phyloP scores from a whole-genome alignment of 2,329 filamentous ascomycete species.

The Colletotrichum plurivorum region DNA sequence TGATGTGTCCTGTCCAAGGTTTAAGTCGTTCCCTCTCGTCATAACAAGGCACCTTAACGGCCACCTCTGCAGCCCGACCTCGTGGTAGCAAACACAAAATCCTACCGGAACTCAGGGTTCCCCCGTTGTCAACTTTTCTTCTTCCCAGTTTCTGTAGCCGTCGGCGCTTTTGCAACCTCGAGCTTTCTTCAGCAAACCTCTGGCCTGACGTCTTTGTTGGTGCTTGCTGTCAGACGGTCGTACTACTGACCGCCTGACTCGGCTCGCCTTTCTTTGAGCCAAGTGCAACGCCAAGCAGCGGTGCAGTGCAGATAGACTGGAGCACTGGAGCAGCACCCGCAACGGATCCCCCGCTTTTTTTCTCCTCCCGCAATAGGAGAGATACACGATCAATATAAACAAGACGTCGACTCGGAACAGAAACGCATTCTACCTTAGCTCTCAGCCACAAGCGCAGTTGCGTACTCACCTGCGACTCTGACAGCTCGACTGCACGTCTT shows the following conservation, averaged over 20 bases:
- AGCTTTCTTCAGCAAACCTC: not conserved
- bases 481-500: constrained; percentile 29
- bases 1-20: constrained; percentile 9
- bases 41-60: constrained; percentile 12
- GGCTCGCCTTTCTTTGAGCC: constrained; percentile 13
- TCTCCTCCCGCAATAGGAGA: constrained; percentile 17
- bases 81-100: constrained; percentile 26
- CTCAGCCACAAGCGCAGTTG: constrained; percentile 35
- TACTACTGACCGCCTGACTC: constrained; percentile 9
- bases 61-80: constrained; percentile 31
- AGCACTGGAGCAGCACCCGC: not conserved
- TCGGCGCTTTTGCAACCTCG: not conserved
- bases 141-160: not conserved
- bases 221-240: not conserved
- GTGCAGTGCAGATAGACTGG: too few relatives aligned
- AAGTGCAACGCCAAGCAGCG: not conserved
- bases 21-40: constrained; percentile 5
- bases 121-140: constrained; percentile 7
- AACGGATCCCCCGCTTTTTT: constrained; percentile 19
- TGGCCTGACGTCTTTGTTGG: not conserved
- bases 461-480: constrained; percentile 35
- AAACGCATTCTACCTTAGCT: constrained; percentile 12
- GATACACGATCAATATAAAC: constrained; percentile 11
- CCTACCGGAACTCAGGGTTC: constrained; percentile 3
- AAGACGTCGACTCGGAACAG: constrained; percentile 12